These are phyloP conservation scores for Pichia pseudocactophila DNA, from an alignment of 805 yeast genomes.

Conservation along the genomic window DNA sequence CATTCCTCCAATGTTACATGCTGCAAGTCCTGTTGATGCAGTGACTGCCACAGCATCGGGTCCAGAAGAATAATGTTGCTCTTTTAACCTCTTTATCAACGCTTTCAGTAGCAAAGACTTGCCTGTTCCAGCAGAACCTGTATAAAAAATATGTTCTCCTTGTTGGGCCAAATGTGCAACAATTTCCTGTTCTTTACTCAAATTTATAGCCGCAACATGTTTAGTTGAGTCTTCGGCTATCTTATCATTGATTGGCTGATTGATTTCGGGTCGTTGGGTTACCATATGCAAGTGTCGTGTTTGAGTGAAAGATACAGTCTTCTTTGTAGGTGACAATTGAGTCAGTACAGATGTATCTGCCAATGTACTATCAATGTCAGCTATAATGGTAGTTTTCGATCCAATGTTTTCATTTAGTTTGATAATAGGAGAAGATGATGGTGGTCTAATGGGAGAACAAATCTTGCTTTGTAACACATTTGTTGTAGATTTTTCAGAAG, in stretches of 20 bases:
- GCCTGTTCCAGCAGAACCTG: conserved; percentile 99
- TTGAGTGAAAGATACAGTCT: background rate
- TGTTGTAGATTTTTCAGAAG: too few species aligned
- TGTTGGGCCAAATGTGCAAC: conserved; percentile 53
- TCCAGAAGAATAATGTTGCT: conserved; percentile 35
- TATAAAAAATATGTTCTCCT: conserved; percentile 73
- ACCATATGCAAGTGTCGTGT: conserved; percentile 4
- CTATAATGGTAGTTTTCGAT: too few species aligned
- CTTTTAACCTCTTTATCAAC: conserved; percentile 45
- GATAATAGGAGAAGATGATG: too few species aligned
- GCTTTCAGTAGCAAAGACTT: conserved; percentile 76
- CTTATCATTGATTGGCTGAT: background rate
- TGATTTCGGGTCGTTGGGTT: conserved; percentile 1
- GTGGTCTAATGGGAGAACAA: too few species aligned
- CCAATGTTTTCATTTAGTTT: too few species aligned
- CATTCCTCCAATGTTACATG: conserved; percentile 72
- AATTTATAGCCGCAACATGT: conserved; percentile 8
- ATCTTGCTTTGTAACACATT: too few species aligned
- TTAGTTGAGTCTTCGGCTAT: background rate
- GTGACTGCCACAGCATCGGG: conserved; percentile 53
- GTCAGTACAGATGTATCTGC: background rate
- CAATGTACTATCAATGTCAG: background rate
- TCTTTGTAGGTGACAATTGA: background rate
- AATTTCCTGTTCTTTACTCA: conserved; percentile 55
- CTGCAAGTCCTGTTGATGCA: conserved; percentile 81